Base-by-base conservation (phyloP, 2,329 filamentous ascomycete species). In the Neofusicoccum ribis region DNA sequence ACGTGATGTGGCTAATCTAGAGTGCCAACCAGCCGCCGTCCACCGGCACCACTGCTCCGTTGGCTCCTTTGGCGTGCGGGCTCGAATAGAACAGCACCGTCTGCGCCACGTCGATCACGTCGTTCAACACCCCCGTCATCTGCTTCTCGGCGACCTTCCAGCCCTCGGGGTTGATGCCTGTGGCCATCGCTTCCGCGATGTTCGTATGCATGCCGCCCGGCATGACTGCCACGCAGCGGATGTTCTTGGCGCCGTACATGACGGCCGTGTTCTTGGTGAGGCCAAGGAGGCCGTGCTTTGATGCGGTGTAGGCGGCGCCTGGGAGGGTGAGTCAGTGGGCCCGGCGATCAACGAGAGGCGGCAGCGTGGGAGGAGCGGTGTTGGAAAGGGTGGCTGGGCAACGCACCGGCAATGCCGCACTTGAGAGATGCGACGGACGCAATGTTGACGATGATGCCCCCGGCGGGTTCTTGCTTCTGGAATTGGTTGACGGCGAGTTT, bases 381-480 rank as follows among this genome's bases (percentile, higher is more conserved):
- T 12, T 3, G n/a, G 14, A 15, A 37, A 17, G 50, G 23, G 17
- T 39, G 37, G 37, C 37, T 4, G 6, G 50, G 17, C 3, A 9
- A 17, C 41, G 17, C n/a, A 65, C 63, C 63, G 3, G 54, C 46
- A 14, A 52, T 50, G 37, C 39, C 27, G n/a, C 23, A 37, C n/a
- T 49, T 60, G 11, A 52, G 15, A 8, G 46, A 46, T 11, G 63
- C 23, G 3, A 36, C 39, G 23, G 63, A 65, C 5, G 52, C 80
- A 60, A 86, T 82, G 72, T 85, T 86, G 71, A 86, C 75, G 64
- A 87, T 84, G 15, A 78, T 72, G 2, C 83, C 84, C 63, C 81
- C 79, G 20, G 68, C 70, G 31, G 63, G 63, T 8, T 72, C 72
- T 68, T 81, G 78, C 52, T 77, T 74, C 63, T 84, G 70, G 68